A percentile compares a stretch with the other conserved stretches of the same genome.
Conservation (phyloP, 2,329 filamentous ascomycete species). For the Nemania diffusa region DNA sequence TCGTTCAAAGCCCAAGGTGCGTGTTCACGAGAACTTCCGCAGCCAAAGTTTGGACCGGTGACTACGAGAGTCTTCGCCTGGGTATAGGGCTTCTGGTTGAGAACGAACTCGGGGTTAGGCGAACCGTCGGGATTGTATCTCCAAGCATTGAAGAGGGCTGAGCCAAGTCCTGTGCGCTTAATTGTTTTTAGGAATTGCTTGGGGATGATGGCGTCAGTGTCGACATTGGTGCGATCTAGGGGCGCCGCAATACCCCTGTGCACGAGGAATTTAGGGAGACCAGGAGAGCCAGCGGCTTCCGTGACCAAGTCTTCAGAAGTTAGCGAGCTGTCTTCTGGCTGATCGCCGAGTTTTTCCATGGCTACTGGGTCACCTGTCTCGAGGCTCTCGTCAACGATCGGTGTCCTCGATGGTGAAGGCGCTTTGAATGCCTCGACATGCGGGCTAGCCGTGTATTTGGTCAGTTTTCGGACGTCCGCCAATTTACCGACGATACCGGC, state of each 20-base stretch:
- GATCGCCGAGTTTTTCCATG: constrained; percentile 64
- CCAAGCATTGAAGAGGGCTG: constrained; percentile 86
- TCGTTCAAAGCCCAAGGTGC: constrained; percentile 97
- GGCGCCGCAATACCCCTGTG: constrained; percentile 90
- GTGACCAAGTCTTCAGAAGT: constrained; percentile 70
- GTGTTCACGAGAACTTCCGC: constrained; percentile 91
- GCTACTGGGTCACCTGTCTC: constrained; percentile 60
- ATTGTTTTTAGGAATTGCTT: constrained; percentile 99
- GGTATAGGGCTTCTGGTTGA: constrained; percentile 90
- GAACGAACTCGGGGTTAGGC: constrained; percentile 83
- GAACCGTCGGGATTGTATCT: constrained; percentile 79
- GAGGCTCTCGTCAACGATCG: constrained; percentile 64
- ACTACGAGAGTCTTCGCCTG: constrained; percentile 88
- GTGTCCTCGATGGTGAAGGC: constrained; percentile 51
- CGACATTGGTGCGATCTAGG: constrained; percentile 88
- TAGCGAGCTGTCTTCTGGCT: constrained; percentile 71
- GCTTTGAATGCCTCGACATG: constrained; percentile 67
- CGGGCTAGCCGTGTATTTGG: constrained; percentile 67
- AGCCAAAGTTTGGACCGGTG: constrained; percentile 94
- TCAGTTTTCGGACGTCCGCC: constrained; percentile 86
- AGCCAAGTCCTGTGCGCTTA: constrained; percentile 93
- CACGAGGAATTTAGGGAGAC: constrained; percentile 84
- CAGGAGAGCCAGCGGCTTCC: constrained; percentile 62
- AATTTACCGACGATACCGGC: constrained; percentile 91
- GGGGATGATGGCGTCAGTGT: constrained; percentile 99